A percentile compares a stretch with the other conserved stretches of the same genome.
phyloP scores from a whole-genome alignment of 2,329 filamentous ascomycete species.

The Raffaelea ambrosiae region DNA sequence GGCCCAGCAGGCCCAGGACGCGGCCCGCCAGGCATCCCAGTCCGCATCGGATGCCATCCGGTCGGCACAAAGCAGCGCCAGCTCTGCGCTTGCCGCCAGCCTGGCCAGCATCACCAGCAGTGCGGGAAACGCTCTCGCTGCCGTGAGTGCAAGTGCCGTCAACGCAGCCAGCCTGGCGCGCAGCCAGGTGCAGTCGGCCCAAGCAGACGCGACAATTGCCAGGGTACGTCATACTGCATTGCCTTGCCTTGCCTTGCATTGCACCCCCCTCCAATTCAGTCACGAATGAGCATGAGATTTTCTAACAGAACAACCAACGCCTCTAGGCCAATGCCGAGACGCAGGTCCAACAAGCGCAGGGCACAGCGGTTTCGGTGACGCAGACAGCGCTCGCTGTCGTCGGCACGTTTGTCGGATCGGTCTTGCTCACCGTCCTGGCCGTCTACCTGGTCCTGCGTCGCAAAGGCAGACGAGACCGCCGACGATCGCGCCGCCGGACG shows the following conservation, averaged over 20 bases:
- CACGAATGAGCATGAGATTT: no score
- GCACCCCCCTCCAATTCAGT: no score
- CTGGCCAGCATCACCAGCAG: conserved; percentile 20
- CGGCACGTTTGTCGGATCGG: conserved; percentile 31
- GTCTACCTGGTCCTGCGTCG: conserved; percentile 27
- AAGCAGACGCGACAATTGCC: conserved; percentile 22
- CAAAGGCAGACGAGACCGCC: conserved; percentile 15
- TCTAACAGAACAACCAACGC: no score
- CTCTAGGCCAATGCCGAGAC: conserved; percentile 21
- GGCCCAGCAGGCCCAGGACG: conserved; percentile 14
- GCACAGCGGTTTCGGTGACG: conserved; percentile 29
- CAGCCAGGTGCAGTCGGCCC: conserved; percentile 19
- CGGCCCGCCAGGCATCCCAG: conserved; percentile 17
- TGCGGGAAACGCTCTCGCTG: conserved; percentile 18
- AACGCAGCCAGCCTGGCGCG: conserved; percentile 15
- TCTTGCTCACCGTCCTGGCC: conserved; percentile 27
- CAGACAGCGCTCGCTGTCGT: conserved; percentile 33
- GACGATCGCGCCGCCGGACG: conserved; percentile 7
- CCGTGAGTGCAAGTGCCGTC: conserved; percentile 17
- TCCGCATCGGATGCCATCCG: conserved; percentile 17
- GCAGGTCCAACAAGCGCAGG: conserved; percentile 25
- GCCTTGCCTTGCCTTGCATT: not conserved
- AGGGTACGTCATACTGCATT: conserved; percentile 12
- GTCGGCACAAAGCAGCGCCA: conserved; percentile 19
- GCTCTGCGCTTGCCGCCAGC: conserved; percentile 14